Evolutionary conservation across 1,284 basidiomycete species (phyloP), one percentile per base, ranked within the genome.

Genomic region (Boletus holoroseus): DNA sequence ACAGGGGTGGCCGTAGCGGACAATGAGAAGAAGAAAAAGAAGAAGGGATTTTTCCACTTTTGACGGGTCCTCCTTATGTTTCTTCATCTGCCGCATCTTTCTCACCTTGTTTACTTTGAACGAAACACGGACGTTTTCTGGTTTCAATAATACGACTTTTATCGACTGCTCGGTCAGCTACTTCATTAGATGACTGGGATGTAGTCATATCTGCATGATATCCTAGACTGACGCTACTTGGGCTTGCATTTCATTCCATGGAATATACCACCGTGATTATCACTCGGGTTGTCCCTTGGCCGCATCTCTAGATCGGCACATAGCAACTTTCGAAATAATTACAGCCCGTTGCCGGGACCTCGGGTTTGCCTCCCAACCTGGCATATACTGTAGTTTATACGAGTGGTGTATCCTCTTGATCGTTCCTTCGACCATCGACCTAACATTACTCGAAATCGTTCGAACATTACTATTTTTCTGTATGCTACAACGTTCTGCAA

Each of bases 21-120:
- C 42, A 70, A 77, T 52, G 78, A 83, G 57, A 79, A 87, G 66
- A 83, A 85, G 73, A 87, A 87, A 72, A 90, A 88, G 76, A 88
- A 87, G 74, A 81, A 79, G 62, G 79, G 84, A 16, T 74, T 92
- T 61, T 89, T 91, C 71, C 73, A 78, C 37, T 85, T 85, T 61
- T 83, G 57, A 73, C 26, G 12, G 15, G 12, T 36, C 20, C 4
- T 32, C 18, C 5, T 44, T 12, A 2, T 28, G 5, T 28, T 41
- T 28, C 22, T 15, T 35, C 2, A 11, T 45, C 16, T 38, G 16
- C 41, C 7, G 6, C 32, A n/a, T 45, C 13, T 30, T 16, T 45
- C 18, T 39, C 20, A 11, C 20, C 2, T 30, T 13, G 34, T 42
- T 36, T 37, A 30, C 22, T 28, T 36, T 12, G 4, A 32, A 35